Evolutionary conservation across 2,329 filamentous ascomycete genomes (phyloP), one percentile per base, ranked within the genome.

Genomic region (Botrytis sinoallii): DNA sequence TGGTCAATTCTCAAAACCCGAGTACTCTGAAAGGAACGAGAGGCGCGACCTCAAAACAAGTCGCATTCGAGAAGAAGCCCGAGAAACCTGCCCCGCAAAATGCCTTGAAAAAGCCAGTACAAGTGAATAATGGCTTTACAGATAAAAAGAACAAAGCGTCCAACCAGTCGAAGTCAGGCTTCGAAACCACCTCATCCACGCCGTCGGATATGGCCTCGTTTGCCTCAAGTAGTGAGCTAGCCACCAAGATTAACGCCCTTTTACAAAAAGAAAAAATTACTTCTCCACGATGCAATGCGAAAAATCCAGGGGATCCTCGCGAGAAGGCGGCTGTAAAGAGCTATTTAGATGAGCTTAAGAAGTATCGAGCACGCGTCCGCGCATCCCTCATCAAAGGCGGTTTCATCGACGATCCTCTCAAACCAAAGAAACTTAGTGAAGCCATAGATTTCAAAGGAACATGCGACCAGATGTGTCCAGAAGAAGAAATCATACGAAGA

Each of bases 381-480:
- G 83, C 84, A 22, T 88, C 87, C 6, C 82, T 92, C 60, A 88
- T 90, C 73, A 87, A 85, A 75, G 88, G 86, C 22, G 87, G 87
- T 18, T 82, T 91, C 12, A 88, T 92, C 73, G 90, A 92, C 80
- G 88, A 92, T 76, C 90, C 90, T 4, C 87, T 90, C 46, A 88
- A 89, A 77, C 87, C 87, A 72, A 89, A 90, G 78, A 86, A 85
- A 29, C 84, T 92, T 12, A 85, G 88, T 74, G 87, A 92, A 79
- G 90, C 90, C 10, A 88, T 92, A 66, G 86, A 88, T 60, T 92
- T 92, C 79, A 89, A 89, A 79, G 90, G 90, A 22, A 90, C 90
- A 64, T 91, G 89, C 77, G 88, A 91, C 77, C 88, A 90, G 40
- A 92, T 91, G 90, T 92, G 90, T 75, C 90, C 90, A 8, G 88